Conservation (phyloP, 2,329 filamentous ascomycete species). For the Allantophomopsis cytisporea region DNA sequence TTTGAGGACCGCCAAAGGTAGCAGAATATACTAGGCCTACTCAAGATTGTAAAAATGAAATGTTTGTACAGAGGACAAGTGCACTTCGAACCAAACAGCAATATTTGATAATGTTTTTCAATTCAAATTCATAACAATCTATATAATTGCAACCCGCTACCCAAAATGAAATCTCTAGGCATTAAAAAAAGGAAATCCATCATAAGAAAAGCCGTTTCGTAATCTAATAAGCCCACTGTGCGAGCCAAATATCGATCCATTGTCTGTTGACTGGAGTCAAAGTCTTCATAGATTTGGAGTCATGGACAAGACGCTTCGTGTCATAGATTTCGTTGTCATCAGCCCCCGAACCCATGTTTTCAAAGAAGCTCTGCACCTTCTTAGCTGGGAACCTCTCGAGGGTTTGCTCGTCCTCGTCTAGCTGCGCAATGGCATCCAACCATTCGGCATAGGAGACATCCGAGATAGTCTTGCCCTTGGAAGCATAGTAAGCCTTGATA, state of each 20-base stretch:
- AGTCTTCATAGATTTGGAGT: slow-evolving; percentile 13
- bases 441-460: slow-evolving; percentile 29
- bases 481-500: slow-evolving; percentile 5
- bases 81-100: no score
- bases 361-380: slow-evolving; percentile 28
- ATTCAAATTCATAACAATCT: no score
- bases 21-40: no score
- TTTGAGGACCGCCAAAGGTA: no score
- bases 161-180: no score
- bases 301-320: slow-evolving; percentile 11
- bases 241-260: slow-evolving; percentile 22
- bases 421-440: slow-evolving; percentile 28
- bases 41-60: no score
- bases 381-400: slow-evolving; percentile 31
- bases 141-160: no score
- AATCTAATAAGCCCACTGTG: slow-evolving; percentile 16
- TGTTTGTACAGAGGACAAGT: no score
- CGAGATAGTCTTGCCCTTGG: background rate
- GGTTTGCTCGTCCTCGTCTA: slow-evolving; percentile 24
- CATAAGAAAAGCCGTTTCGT: no score
- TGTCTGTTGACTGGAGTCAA: slow-evolving; percentile 14
- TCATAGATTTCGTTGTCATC: background rate
- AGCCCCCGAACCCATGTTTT: slow-evolving; percentile 5
- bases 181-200: no score
- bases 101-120: no score